Base-by-base conservation (phyloP, 202 grass and related monocot species). In the Brachypodium distachyon region DNA sequence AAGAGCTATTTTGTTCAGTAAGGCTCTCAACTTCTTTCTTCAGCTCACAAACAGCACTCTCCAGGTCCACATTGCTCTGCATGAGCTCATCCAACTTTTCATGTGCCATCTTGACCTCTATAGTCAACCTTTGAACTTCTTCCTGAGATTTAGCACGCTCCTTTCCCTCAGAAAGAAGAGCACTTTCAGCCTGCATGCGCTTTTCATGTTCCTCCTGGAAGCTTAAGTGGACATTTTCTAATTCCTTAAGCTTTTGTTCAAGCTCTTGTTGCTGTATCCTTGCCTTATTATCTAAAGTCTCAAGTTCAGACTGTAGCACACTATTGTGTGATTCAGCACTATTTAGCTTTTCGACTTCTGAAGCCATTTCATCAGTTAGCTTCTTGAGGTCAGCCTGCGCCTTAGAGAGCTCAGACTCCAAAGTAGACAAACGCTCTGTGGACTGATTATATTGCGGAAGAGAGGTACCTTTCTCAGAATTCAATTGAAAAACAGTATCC, bases 201-300 rank as follows among this genome's bases (percentile, higher is more conserved):
- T 72, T 85, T 55, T 81, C 75, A 34, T 82, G 61, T 83, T 88
- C 83, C 64, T 91, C 72, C 60, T 88, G 61, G 64, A 90, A 79
- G 76, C 61, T 83, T 55, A 70, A 81, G 8, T 60, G 72, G 61
- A 91, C 74, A 64, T 67, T 75, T 64, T 81, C 83, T 69, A 93
- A 70, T 76, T 99, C 92, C 46, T 89, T 74, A 61, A 82, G 73
- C 53, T 91, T 99, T 49, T 91, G 75, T 42, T 91, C 82, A 70
- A 99, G 74, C 67, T 96, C 96, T 84, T 91, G 73, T 50, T 93
- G 87, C 36, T 93, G 90, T 73, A 86, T 78, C 46, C 89, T 90
- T 27, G 71, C 80, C 83, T 87, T 93, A 65, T 87, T 82, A 85
- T 89, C 83, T 81, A 91, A 79, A 80, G 79, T 66, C 68, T 89